Conservation (phyloP, 225 moss, liverwort and hornwort species). For the Straminergon stramineum region DNA sequence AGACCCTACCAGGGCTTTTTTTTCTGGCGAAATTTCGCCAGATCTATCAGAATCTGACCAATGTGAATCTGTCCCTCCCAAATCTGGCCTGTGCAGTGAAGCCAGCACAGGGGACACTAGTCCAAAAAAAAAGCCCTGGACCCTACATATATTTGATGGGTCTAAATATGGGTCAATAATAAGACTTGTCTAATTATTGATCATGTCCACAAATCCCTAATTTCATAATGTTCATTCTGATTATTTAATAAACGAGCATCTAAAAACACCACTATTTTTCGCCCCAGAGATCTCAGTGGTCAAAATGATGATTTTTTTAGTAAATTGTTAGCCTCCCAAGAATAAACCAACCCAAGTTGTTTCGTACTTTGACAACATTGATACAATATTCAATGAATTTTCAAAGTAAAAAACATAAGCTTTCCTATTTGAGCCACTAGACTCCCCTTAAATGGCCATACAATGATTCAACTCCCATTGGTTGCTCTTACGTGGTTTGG, state of each 20-base stretch:
- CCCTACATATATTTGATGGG: neutral
- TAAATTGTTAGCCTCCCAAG: neutral
- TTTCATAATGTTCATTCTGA: too few species aligned
- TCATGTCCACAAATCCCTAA: neutral
- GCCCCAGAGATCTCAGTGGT: accelerated
- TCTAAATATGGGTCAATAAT: neutral
- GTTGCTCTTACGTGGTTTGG: neutral
- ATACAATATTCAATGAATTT: neutral
- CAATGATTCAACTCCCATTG: neutral
- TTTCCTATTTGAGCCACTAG: neutral
- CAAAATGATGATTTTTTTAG: neutral
- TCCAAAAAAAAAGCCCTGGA: too few species aligned
- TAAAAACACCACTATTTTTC: neutral
- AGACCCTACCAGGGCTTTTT: too few species aligned
- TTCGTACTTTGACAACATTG: neutral
- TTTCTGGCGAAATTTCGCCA: too few species aligned
- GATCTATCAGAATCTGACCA: too few species aligned
- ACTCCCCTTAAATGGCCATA: accelerated
- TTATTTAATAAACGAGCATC: neutral
- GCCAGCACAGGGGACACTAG: too few species aligned
- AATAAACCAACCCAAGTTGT: neutral
- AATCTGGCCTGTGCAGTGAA: too few species aligned
- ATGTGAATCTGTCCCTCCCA: too few species aligned
- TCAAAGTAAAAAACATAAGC: neutral
- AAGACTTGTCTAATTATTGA: neutral